A percentile compares a stretch with the other conserved stretches of the same genome.
phyloP scores from a whole-genome alignment of 2,329 filamentous ascomycete genomes.

The Rutstroemia sydowiana region DNA sequence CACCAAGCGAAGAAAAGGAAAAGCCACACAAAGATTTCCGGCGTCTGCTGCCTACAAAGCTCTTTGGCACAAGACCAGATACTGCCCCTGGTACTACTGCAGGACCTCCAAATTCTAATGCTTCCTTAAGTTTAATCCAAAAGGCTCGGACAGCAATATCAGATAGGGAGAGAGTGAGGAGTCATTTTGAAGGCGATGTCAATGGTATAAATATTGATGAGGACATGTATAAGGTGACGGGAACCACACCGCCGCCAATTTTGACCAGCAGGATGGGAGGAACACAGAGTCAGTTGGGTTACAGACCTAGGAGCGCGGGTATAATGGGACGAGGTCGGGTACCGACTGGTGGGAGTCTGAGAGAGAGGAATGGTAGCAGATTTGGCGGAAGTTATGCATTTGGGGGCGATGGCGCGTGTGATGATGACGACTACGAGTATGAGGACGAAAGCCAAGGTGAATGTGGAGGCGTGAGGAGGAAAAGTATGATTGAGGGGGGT shows the following conservation, averaged over 20 bases:
- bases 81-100: neutral
- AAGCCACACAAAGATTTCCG: constrained; percentile 2
- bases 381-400: neutral
- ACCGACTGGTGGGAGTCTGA: neutral
- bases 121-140: neutral
- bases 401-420: constrained; percentile 3
- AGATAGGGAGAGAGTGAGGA: constrained; percentile 1
- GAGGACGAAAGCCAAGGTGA: neutral
- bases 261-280: constrained; percentile 11
- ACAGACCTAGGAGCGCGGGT: constrained; percentile 17
- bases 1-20: neutral
- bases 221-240: constrained; percentile 4
- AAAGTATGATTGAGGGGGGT: neutral
- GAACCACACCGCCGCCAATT: constrained; percentile 28
- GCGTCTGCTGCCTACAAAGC: neutral
- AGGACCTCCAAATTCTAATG: neutral
- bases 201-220: neutral
- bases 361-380: constrained; percentile 3
- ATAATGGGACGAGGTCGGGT: neutral
- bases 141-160: neutral
- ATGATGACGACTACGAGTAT: neutral
- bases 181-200: neutral
- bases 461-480: neutral
- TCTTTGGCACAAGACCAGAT: constrained; percentile 4
- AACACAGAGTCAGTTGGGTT: constrained; percentile 1